Base-by-base conservation (phyloP, 164 flowering plant genomes). In the Pachysandra terminalis region DNA sequence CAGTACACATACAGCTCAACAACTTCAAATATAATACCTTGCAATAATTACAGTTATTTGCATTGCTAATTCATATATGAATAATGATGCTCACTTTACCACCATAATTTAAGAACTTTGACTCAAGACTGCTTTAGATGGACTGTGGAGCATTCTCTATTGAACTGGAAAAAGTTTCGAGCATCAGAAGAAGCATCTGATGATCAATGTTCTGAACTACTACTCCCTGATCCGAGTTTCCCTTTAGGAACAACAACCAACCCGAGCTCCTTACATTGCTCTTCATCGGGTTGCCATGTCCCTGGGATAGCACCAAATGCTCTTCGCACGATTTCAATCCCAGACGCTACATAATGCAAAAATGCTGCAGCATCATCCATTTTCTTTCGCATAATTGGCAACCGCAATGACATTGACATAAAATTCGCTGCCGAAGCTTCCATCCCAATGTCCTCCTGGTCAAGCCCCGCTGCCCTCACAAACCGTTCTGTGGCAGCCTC, bases 401-500 rank as follows among this genome's bases (percentile, higher is more conserved):
- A 9, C 56, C 53, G 80, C 21, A 83, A 66, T 13, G 96, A 83
- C 5, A 78, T 41, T 7, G 97, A 85, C 82, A 85, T 77, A 69
- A 85, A 89, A 0, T 65, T 69, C 68, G 65, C 77, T 13, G 80
- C 74, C 22, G 76, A 58, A 35, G 56, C 6, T 26, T 60, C 70
- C 26, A 27, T 78, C 22, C 22, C 64, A 15, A 68, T 17, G 13
- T 60, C 56, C 65, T n/a, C n/a, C n/a, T 70, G 68, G 59, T 88
- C 84, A 62, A 91, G 81, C 61, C 79, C 83, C 4, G 90, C 77
- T 41, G 73, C 88, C 68, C 26, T 78, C 5, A 94, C 56, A 73
- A 90, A 94, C 63, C 97, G 75, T 66, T 87, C 84, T 10, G 97
- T 90, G 7, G 98, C 98, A 35, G 97, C 86, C 60, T 94, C 97